Base-by-base conservation (phyloP, 257 asterid species). In the Solanum ossicruentum region DNA sequence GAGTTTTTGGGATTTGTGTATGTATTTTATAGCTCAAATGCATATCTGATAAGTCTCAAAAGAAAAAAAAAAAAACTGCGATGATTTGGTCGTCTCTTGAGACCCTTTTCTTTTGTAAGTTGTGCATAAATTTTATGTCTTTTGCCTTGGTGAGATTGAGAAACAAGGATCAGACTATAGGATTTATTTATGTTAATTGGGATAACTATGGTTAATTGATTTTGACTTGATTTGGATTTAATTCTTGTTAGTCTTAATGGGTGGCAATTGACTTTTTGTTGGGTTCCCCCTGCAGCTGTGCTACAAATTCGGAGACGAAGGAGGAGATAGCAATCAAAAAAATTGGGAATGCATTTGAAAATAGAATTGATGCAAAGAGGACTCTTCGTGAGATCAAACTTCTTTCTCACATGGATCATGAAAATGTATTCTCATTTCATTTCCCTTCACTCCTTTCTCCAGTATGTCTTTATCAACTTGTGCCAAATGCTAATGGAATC, bases 401-500 rank as follows among this genome's bases (percentile, higher is more conserved):
- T 84, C 96, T 95, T 23, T 91, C 95, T 17, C 99, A 95, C 85
- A 94, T 95, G 98, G 98, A 93, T 87, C 98, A 95, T 84, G 99
- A 92, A 77, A 93, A 95, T 87, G 99, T 95, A 83, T 8, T 5
- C 16, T 13, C 13, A 21, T 65, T 65, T 13, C n/a, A 16, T 26
- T 58, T 61, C 71, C 41, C 71, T 26, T 12, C 43, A 1, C 43
- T 3, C 20, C 3, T 36, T 67, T 67, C 8, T 67, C 21, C n/a
- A 3, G 49, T 67, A 17, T 36, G 36, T 69, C 47, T 36, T 63
- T 8, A 6, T 32, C 7, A 7, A 47, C 55, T 43, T 71, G 36
- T 43, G 2, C 56, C 39, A 6, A 47, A 11, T 73, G 57, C 81
- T 73, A 43, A 47, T 73, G 81, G 81, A 73, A 73, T 45, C 12